Conservation (phyloP, 371 early-diverging fungal species). For the Mortierella polycephala region DNA sequence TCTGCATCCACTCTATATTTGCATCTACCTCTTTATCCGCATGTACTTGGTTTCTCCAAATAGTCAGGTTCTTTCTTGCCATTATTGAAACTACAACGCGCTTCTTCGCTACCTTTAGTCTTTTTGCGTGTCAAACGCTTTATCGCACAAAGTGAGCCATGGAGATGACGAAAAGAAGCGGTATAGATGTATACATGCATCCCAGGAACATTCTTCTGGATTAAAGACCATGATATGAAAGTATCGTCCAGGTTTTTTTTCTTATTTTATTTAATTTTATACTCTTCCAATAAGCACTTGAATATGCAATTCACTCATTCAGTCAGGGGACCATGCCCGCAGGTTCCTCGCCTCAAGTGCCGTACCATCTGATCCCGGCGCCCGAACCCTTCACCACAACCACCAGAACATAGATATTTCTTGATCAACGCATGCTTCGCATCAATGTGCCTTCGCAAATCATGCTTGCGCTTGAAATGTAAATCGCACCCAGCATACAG, state of each 20-base stretch:
- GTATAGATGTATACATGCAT: too few relatives aligned
- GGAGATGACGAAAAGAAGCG: too few relatives aligned
- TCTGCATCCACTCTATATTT: neutral
- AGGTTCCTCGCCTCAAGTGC: constrained; percentile 39
- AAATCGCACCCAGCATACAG: constrained; percentile 41
- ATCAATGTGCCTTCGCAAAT: constrained; percentile 53
- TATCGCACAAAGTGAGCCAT: too few relatives aligned
- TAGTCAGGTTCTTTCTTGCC: neutral
- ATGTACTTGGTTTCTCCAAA: neutral
- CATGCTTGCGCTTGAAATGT: constrained; percentile 53
- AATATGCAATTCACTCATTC: neutral
- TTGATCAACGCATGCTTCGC: constrained; percentile 53
- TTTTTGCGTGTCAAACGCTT: too few relatives aligned
- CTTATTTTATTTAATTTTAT: neutral
- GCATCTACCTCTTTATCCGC: constrained; percentile 1
- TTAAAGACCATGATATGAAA: too few relatives aligned
- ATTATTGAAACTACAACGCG: neutral
- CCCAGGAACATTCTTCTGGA: too few relatives aligned
- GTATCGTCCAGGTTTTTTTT: neutral
- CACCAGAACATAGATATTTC: constrained; percentile 49
- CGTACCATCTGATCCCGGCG: constrained; percentile 50
- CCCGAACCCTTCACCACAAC: constrained; percentile 53
- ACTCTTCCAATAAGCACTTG: neutral
- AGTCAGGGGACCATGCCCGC: constrained; percentile 12
- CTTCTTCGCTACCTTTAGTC: neutral